Conservation (phyloP, 495 filamentous ascomycete genomes). For the Aspergillus heteromorphus region DNA sequence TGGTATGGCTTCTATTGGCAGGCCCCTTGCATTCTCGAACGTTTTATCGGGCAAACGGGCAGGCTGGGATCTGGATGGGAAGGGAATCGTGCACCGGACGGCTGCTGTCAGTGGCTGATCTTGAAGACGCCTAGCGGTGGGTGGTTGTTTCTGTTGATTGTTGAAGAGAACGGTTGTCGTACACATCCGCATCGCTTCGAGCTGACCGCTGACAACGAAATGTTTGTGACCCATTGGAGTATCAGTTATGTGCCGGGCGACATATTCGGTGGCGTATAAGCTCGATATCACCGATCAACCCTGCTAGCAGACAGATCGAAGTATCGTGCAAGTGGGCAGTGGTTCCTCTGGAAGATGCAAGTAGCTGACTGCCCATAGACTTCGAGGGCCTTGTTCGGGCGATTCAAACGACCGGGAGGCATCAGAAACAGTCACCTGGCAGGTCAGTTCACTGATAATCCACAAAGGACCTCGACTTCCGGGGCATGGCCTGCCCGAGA, state of each 20-base stretch:
- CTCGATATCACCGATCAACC: neutral
- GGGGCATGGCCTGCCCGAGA: neutral
- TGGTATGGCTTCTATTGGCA: neutral
- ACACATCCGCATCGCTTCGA: neutral
- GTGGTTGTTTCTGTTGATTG: neutral
- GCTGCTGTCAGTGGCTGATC: neutral
- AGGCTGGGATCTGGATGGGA: neutral
- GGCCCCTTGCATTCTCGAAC: neutral
- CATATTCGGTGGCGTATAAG: neutral
- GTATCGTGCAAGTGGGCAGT: too few species aligned
- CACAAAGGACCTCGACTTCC: neutral
- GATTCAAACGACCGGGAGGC: neutral
- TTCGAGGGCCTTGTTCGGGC: neutral
- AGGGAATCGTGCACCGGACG: neutral
- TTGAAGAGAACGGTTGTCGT: neutral
- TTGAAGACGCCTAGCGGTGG: neutral
- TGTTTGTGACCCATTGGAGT: neutral
- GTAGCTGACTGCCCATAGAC: neutral
- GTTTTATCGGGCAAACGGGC: neutral
- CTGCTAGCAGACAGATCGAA: too few species aligned
- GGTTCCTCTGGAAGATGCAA: too few species aligned
- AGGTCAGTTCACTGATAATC: neutral
- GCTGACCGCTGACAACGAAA: neutral
- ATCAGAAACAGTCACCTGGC: neutral
- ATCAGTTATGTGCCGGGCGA: neutral